Evolutionary conservation across 768 basidiomycete genomes (phyloP).

Genomic region (Leucosporidium scottii): DNA sequence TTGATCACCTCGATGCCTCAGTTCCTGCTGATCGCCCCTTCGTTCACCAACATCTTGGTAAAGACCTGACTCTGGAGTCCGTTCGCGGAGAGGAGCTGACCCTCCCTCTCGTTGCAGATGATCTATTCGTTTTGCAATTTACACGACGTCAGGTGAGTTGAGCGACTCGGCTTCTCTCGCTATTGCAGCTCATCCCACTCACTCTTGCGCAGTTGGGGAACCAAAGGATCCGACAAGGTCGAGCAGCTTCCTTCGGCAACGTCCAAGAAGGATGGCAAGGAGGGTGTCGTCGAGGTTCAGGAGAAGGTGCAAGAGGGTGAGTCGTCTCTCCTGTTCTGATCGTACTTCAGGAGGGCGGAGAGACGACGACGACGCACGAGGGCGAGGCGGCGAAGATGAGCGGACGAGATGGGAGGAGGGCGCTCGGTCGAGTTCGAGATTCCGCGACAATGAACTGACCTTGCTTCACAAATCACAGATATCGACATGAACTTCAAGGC

Average conservation of each 20-base stretch:
- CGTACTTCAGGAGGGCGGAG: too few species aligned
- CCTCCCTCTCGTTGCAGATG: conserved; percentile 45
- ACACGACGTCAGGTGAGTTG: conserved; percentile 52
- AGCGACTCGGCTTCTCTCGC: conserved; percentile 31
- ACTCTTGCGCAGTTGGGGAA: conserved; percentile 64
- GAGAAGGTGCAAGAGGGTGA: conserved; percentile 57
- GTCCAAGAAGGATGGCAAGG: conserved; percentile 65
- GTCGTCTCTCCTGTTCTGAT: not conserved
- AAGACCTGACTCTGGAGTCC: not conserved
- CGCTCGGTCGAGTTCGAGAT: too few species aligned
- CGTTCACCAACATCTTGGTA: conserved; percentile 73
- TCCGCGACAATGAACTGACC: not conserved
- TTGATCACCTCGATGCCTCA: conserved; percentile 91
- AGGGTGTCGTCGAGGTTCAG: conserved; percentile 76
- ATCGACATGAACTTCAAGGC: conserved; percentile 86
- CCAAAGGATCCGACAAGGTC: conserved; percentile 89
- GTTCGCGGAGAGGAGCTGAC: not conserved
- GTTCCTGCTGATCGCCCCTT: conserved; percentile 80
- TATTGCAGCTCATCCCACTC: conserved; percentile 47
- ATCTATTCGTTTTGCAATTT: conserved; percentile 97
- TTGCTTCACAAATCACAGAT: conserved; percentile 48
- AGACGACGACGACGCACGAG: not conserved
- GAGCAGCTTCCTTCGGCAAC: conserved; percentile 81
- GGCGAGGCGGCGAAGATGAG: too few species aligned
- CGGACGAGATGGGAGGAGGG: too few species aligned